A percentile compares a stretch with the other conserved stretches of the same genome.
phyloP scores from a whole-genome alignment of 371 early-diverging fungal genomes.

The Mortierella sp. region DNA sequence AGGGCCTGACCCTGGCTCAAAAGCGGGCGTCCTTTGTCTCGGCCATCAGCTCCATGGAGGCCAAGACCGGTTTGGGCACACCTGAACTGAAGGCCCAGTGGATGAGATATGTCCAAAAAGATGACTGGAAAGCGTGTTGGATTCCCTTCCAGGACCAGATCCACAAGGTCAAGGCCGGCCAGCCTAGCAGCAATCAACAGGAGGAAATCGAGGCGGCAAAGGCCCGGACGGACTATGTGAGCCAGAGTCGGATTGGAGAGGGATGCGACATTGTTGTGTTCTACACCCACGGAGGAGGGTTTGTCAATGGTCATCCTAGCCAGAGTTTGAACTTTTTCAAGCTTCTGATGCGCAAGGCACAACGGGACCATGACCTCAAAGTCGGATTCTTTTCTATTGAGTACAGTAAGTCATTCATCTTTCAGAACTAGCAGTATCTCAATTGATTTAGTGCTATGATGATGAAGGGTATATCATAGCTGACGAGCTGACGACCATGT shows the following conservation, averaged over 20 bases:
- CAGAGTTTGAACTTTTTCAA: constrained; percentile 12
- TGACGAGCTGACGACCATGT: too few species aligned
- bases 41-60: neutral
- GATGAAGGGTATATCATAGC: too few species aligned
- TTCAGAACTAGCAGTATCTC: too few species aligned
- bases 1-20: neutral
- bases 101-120: constrained; percentile 2
- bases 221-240: neutral
- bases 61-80: neutral
- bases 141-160: constrained; percentile 24
- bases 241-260: neutral
- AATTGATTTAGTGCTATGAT: too few species aligned
- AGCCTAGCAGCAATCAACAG: neutral
- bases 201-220: neutral
- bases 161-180: neutral
- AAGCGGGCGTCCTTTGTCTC: neutral
- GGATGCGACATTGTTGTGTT: constrained; percentile 18
- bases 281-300: constrained; percentile 28
- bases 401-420: constrained; percentile 63
- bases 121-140: constrained; percentile 20
- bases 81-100: constrained; percentile 15
- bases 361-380: constrained; percentile 58
- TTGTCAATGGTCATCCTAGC: constrained; percentile 20
- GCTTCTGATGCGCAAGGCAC: constrained; percentile 55
- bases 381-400: constrained; percentile 63